A percentile compares a stretch with the other conserved stretches of the same genome.
Conservation (phyloP, 306 rosid genomes). For the Cajanus cajan region DNA sequence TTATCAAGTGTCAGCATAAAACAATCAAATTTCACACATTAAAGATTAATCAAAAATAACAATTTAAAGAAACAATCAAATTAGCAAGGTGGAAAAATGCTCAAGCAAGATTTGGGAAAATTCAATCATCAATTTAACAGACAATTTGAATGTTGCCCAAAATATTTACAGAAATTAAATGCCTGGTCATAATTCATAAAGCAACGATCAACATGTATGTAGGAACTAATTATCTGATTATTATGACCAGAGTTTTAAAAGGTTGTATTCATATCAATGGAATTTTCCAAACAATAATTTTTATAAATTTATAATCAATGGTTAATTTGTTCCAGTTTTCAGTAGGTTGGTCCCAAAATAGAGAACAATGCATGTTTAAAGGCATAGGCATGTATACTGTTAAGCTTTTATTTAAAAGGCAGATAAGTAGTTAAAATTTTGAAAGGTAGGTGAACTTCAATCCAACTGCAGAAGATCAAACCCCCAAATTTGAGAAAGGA, state of each 20-base stretch:
- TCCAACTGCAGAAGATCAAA: background rate
- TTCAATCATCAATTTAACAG: background rate
- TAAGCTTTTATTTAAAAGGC: background rate
- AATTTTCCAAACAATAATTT: too few species aligned
- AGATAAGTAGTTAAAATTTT: background rate
- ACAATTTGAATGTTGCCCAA: background rate
- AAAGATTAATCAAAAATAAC: background rate
- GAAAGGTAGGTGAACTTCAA: background rate
- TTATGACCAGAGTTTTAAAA: background rate
- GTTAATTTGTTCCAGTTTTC: background rate
- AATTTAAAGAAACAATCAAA: background rate
- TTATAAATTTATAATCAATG: background rate
- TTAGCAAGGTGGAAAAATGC: background rate
- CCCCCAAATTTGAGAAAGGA: background rate
- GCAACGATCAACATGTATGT: background rate
- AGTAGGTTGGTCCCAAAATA: background rate
- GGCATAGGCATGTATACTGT: background rate
- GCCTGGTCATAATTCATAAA: background rate
- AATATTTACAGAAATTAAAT: background rate
- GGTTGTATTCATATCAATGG: background rate
- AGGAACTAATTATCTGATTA: background rate
- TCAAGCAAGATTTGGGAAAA: background rate
- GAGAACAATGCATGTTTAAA: background rate
- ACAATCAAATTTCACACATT: conserved; percentile 14
- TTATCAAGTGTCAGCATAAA: conserved; percentile 33